A percentile compares a stretch with the other conserved stretches of the same genome.
Conservation (phyloP, 495 filamentous ascomycete species). For the Halenospora varia region DNA sequence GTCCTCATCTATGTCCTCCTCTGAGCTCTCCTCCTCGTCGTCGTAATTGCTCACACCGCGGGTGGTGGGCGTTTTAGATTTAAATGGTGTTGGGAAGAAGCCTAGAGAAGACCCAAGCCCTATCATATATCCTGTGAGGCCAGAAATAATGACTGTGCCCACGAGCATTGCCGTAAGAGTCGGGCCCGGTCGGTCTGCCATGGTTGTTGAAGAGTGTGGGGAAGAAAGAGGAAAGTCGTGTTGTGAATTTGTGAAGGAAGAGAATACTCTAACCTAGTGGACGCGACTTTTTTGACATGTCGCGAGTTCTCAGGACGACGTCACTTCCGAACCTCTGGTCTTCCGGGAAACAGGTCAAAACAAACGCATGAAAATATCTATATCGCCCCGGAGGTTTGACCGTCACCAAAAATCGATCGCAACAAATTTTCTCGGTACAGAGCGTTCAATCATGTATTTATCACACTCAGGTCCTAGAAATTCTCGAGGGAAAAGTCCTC, state of each 20-base stretch:
- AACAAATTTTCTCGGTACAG: too few species aligned
- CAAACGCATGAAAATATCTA: too few species aligned
- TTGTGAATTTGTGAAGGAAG: neutral
- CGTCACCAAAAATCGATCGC: too few species aligned
- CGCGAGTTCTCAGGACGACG: too few species aligned
- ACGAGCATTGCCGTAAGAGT: constrained; percentile 40
- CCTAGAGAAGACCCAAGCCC: constrained; percentile 48
- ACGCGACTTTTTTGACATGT: too few species aligned
- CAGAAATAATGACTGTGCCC: constrained; percentile 58
- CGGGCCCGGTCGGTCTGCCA: constrained; percentile 22
- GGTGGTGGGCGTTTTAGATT: neutral
- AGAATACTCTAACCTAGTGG: too few species aligned
- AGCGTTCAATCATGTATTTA: too few species aligned
- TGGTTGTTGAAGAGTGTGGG: neutral
- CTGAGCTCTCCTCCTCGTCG: constrained; percentile 43
- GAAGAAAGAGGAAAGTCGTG: neutral
- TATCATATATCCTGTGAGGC: constrained; percentile 58
- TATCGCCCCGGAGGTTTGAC: too few species aligned
- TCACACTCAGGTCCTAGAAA: too few species aligned
- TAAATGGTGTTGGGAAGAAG: constrained; percentile 42
- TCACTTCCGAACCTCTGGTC: too few species aligned
- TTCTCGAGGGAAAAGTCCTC: too few species aligned
- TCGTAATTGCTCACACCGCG: constrained; percentile 19
- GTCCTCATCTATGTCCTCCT: constrained; percentile 46
- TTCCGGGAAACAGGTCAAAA: too few species aligned